These are phyloP conservation scores for Microbotryomycetes sp. DNA, from an alignment of 1,284 basidiomycete genomes.

Conservation along the genomic window DNA sequence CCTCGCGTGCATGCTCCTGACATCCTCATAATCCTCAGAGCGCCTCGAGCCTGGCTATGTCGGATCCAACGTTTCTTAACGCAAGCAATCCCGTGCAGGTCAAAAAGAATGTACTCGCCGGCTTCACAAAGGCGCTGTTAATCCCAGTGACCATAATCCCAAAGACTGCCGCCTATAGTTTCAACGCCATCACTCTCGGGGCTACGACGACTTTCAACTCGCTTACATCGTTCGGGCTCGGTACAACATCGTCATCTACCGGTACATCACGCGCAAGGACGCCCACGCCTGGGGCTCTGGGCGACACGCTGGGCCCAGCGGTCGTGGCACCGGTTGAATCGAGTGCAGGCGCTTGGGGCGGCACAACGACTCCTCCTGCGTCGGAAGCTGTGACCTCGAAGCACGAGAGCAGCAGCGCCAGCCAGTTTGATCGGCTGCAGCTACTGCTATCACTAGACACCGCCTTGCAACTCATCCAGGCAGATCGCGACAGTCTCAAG, in stretches of 20 bases:
- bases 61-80: conserved; percentile 57
- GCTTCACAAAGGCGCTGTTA: conserved; percentile 81
- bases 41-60: conserved; percentile 26
- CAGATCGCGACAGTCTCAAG: conserved; percentile 81
- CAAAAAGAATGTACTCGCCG: conserved; percentile 84
- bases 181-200: conserved; percentile 55
- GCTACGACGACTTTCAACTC: conserved; percentile 74
- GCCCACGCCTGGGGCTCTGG: conserved; percentile 7
- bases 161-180: conserved; percentile 65
- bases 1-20: no score
- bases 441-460: conserved; percentile 83
- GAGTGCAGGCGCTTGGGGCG: background rate
- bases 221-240: conserved; percentile 13
- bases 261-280: background rate
- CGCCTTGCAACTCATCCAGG: conserved; percentile 85
- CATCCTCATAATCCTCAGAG: conserved; percentile 8
- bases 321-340: background rate
- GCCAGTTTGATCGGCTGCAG: conserved; percentile 49
- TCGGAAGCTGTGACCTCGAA: conserved; percentile 18
- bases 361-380: conserved; percentile 7
- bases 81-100: conserved; percentile 84
- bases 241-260: background rate
- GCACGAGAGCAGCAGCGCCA: background rate
- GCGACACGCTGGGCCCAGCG: background rate
- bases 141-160: conserved; percentile 95